Conservation (phyloP, 2,329 filamentous ascomycete species). For the Elsinoe ampelina region DNA sequence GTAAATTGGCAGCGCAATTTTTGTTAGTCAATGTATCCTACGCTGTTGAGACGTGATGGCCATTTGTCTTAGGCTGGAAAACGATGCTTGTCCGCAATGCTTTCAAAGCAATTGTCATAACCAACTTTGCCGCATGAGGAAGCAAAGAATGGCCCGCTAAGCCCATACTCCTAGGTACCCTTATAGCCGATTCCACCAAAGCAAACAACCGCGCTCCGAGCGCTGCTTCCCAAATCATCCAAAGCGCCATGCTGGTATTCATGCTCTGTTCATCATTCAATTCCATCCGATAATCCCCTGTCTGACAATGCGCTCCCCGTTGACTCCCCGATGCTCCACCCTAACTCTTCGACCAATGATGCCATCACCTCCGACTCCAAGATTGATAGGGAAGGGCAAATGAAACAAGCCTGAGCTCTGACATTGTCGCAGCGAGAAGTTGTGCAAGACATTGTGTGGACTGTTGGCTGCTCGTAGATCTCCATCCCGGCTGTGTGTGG, state of each 20-base stretch:
- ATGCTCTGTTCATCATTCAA: neutral
- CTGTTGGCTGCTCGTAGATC: neutral
- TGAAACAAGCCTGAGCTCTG: neutral
- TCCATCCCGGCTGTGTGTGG: neutral
- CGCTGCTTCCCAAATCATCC: neutral
- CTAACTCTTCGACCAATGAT: constrained; percentile 7
- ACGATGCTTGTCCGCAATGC: too few relatives aligned
- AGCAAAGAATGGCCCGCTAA: too few relatives aligned
- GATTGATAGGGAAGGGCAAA: constrained; percentile 1
- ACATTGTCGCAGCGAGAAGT: neutral
- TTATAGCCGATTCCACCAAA: too few relatives aligned
- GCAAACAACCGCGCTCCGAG: too few relatives aligned
- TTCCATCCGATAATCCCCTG: constrained; percentile 14
- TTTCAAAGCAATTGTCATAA: too few relatives aligned
- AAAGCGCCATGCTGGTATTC: neutral
- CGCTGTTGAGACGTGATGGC: too few relatives aligned
- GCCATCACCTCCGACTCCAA: constrained; percentile 12
- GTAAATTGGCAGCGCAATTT: neutral
- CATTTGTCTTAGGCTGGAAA: too few relatives aligned
- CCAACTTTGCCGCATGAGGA: too few relatives aligned
- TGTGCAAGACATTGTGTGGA: neutral
- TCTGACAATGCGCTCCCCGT: constrained; percentile 9
- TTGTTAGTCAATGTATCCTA: neutral
- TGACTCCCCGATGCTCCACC: constrained; percentile 2
- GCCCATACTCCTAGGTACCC: too few relatives aligned